Evolutionary conservation across 495 filamentous ascomycete genomes (phyloP).

Genomic region (Aspergillus hancockii): DNA sequence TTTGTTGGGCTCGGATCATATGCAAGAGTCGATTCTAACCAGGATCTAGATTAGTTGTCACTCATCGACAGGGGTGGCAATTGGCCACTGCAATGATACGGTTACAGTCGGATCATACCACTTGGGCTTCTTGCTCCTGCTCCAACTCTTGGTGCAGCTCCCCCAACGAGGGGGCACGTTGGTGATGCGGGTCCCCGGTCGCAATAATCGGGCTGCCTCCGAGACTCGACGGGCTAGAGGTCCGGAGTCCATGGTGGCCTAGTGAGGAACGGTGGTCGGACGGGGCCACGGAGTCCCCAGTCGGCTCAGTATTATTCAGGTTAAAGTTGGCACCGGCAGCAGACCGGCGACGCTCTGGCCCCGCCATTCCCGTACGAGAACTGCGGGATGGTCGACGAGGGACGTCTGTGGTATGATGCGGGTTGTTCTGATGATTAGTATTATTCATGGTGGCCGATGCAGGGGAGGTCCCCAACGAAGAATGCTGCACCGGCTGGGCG

Average conservation of each 20-base stretch:
- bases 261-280: conserved; percentile 48
- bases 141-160: conserved; percentile 95
- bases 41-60: conserved; percentile 7
- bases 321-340: conserved; percentile 72
- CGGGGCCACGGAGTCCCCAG: conserved; percentile 43
- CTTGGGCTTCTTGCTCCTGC: conserved; percentile 92
- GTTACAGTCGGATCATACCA: conserved; percentile 48
- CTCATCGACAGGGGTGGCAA: conserved; percentile 1
- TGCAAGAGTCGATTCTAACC: conserved; percentile 81
- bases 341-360: conserved; percentile 57
- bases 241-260: conserved; percentile 47
- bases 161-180: conserved; percentile 78
- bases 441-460: conserved; percentile 30
- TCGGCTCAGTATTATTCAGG: conserved; percentile 64
- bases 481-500: conserved; percentile 13
- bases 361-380: conserved; percentile 51
- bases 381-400: conserved; percentile 52
- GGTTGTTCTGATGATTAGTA: conserved; percentile 9
- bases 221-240: conserved; percentile 58
- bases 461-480: conserved; percentile 24
- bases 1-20: conserved; percentile 86
- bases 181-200: conserved; percentile 62
- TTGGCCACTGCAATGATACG: background rate
- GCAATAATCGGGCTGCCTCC: conserved; percentile 59
- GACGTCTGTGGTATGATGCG: conserved; percentile 28